These are phyloP conservation scores for Ochetophila trinervis DNA, from an alignment of 306 rosid genomes.

Conservation along the genomic window DNA sequence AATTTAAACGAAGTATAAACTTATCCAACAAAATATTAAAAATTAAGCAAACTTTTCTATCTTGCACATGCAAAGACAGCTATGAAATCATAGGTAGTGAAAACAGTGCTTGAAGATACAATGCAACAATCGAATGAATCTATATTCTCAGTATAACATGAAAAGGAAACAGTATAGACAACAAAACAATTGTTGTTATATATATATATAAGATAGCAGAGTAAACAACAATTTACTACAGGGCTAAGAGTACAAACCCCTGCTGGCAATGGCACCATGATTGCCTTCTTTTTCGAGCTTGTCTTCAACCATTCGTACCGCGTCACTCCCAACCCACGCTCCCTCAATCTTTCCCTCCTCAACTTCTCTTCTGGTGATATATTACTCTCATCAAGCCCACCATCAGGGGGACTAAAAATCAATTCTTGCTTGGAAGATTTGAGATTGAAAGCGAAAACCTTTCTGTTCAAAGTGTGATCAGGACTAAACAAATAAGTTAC, in stretches of 20 bases:
- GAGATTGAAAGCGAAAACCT: constrained; percentile 60
- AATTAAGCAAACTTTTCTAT: no score
- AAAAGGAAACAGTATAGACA: background rate
- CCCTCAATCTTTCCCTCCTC: constrained; percentile 96
- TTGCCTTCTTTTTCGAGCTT: constrained; percentile 52
- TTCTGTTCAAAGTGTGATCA: constrained; percentile 65
- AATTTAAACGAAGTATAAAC: no score
- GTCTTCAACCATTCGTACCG: constrained; percentile 92
- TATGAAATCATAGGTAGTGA: no score
- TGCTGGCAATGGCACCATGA: constrained; percentile 90
- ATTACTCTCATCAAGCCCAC: constrained; percentile 87
- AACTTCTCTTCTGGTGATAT: constrained; percentile 83
- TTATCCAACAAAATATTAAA: no score
- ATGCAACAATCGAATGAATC: no score
- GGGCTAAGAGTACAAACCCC: constrained; percentile 67
- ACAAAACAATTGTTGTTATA: no score
- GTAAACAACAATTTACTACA: background rate
- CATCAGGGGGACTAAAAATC: constrained; percentile 83
- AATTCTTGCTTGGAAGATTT: constrained; percentile 55
- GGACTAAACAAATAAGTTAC: constrained; percentile 77
- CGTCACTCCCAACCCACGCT: constrained; percentile 92
- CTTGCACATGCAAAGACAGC: no score
- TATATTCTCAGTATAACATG: no score
- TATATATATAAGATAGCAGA: background rate
- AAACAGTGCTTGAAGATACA: no score